Base-by-base conservation (phyloP, 129 eudicot species). In the Rutidosis leptorrhynchoides region DNA sequence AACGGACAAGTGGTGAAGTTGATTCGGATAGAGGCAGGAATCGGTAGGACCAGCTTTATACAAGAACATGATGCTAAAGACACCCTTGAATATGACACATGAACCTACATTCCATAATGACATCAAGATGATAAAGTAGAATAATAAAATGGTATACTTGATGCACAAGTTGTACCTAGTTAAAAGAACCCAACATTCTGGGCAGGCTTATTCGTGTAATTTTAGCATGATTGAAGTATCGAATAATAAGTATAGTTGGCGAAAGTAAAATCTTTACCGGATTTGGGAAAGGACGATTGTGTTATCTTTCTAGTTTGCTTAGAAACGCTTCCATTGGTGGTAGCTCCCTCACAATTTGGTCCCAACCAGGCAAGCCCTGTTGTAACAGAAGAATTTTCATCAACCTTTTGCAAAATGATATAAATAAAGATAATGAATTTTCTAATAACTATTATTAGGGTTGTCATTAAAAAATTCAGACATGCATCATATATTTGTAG, bases 341-440 rank as follows among this genome's bases (percentile, higher is more conserved):
- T 76, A 94, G 62, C 66, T 94, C 99, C 83, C 89, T 81, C 82
- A 83, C 71, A 58, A 94, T 84, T 73, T 87, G 85, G 76, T 77
- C 77, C 99, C 99, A 94, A 79, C 89, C 95, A 29, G 99, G 99
- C 94, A 94, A 79, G 19, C 93, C 97, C 91, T 88, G 49, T 20
- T 16, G n/a, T 5, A 21, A 28, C 15, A 43, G 21, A 43, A 25
- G 35, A 24, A 10, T 16, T 53, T 71, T 8, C 4, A 10, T 26
- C 27, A 7, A 26, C 9, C 33, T 28, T 37, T 40, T 3, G 15
- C 14, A 2, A 10, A 3, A 37, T 2, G 12, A 37, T 0, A 37
- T 2, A 37, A 2, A 40, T 0, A 40, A 40, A 40, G 3, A 40
- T 35, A 7, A n/a, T n/a, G n/a, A n/a, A n/a, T n/a, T n/a, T n/a